Base-by-base conservation (phyloP, 2,329 filamentous ascomycete genomes). In the Fonsecaea monophora region DNA sequence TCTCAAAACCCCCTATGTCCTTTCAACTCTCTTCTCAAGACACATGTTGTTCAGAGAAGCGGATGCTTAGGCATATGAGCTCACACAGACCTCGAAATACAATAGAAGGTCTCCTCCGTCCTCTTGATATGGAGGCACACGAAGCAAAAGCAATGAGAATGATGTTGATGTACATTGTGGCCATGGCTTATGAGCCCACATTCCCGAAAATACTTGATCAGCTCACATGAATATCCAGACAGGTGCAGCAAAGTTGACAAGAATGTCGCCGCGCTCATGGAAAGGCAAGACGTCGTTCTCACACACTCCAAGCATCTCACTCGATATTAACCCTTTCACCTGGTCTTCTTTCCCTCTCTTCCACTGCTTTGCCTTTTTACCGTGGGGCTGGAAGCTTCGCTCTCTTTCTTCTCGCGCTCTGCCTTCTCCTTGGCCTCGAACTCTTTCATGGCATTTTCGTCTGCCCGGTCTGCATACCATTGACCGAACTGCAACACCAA, bases 391-490 rank as follows among this genome's bases (percentile, higher is more conserved):
- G 67, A 37, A 7, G 30, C 63, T 25, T 67, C 66, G 32, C 32
- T 35, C 38, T 69, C 64, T 59, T 71, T 68, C 63, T 65, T 67
- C 58, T 66, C 64, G 2, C 42, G 54, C 18, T 65, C 65, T 9
- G 54, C 61, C 54, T 68, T 62, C 48, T 66, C 80, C 78, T 84
- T 84, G 75, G 81, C 82, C 68, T 80, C 79, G 64, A 80, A 77
- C 70, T 81, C 83, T 78, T 83, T 80, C 72, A 89, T 86, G 79
- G 97, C 94, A 77, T 94, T 90, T 75, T 85, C 85, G 80, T 98
- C 94, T 82, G 96, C 96, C 77, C 92, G 86, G 85, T 98, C 94
- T 32, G 95, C 95, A 82, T 99, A 99, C 95, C 94, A 98, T 85
- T 98, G 92, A 10, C 95, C 95, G 21, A 92, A 92, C 86, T 99